Evolutionary conservation across 2,329 filamentous ascomycete species (phyloP), one percentile per base, ranked within the genome.

Genomic region (Phaeomoniella chlamydospora): DNA sequence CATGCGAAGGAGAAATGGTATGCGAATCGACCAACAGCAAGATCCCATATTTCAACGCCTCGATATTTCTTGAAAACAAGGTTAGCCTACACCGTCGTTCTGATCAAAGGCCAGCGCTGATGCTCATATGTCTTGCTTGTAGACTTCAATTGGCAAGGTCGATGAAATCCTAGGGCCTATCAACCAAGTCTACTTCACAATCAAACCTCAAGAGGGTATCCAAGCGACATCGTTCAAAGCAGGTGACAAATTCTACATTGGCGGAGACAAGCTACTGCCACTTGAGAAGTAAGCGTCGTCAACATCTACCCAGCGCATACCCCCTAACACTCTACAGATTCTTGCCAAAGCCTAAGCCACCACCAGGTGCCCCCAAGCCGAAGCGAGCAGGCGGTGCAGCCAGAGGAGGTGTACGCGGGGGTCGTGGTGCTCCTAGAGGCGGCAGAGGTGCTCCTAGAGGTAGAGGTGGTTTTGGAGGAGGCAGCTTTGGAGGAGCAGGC

Each of bases 51-150:
- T 98, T 98, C 79, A 96, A 94, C 69, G 90, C 90, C 42, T 86
- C 86, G 48, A 93, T 98, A 61, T 98, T 90, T 67, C 80, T 96
- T 52, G 88, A 96, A 72, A 98, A 96, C 71, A 98, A 96, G 72
- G 81, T 80, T 54, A 44, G 57, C 37, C 12, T 18, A 12, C 30
- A 18, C 5, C 34, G 17, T 4, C n/a, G 11, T 9, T 13, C 22
- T 18, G 13, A 17, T 29, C 6, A 32, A 6, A 16, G 13, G 30
- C 17, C 14, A 15, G 18, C n/a, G 37, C 31, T 31, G 30, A 34
- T 12, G 30, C 29, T 33, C 19, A 26, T 31, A 18, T 42, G 22
- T 26, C n/a, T n/a, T 26, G 6, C n/a, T n/a, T 26, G 6, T 48
- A 79, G 80, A 88, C 82, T 32, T 70, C 81, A 43, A 76, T 98